A percentile compares a stretch with the other conserved stretches of the same genome.
phyloP scores from a whole-genome alignment of 2,329 filamentous ascomycete genomes.

The Diplodia mutila region DNA sequence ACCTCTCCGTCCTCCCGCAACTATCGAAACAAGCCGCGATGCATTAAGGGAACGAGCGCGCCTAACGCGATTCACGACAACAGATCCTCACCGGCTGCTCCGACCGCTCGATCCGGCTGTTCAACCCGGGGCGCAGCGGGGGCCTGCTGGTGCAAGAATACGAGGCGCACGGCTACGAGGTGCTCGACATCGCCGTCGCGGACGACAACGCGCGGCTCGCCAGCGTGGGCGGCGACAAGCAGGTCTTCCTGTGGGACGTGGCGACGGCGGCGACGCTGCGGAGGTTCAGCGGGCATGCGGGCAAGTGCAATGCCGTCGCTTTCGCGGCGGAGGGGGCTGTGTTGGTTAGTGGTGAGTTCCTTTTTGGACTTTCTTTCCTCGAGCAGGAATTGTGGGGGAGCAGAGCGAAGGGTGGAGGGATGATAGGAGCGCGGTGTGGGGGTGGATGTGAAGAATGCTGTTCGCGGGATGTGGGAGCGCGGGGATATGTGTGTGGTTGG shows the following conservation, averaged over 20 bases:
- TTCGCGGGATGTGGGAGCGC: not conserved
- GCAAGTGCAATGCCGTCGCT: constrained; percentile 75
- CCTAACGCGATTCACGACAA: not conserved
- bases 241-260: constrained; percentile 95
- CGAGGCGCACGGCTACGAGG: constrained; percentile 86
- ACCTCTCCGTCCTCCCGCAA: not conserved
- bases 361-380: not conserved
- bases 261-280: constrained; percentile 75
- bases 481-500: no score
- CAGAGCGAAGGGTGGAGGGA: not conserved
- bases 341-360: constrained; percentile 61
- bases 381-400: not conserved
- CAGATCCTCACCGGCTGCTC: constrained; percentile 78
- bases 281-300: constrained; percentile 73
- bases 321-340: constrained; percentile 79
- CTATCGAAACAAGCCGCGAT: no score
- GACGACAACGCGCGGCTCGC: constrained; percentile 82
- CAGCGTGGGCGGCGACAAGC: constrained; percentile 86
- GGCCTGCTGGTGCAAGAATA: constrained; percentile 79
- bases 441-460: not conserved
- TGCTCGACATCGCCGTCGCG: constrained; percentile 76
- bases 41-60: no score
- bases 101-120: constrained; percentile 83
- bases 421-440: not conserved
- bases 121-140: constrained; percentile 68